These are phyloP conservation scores for Trametes cinnabarina DNA, from an alignment of 768 basidiomycete genomes.

Conservation along the genomic window DNA sequence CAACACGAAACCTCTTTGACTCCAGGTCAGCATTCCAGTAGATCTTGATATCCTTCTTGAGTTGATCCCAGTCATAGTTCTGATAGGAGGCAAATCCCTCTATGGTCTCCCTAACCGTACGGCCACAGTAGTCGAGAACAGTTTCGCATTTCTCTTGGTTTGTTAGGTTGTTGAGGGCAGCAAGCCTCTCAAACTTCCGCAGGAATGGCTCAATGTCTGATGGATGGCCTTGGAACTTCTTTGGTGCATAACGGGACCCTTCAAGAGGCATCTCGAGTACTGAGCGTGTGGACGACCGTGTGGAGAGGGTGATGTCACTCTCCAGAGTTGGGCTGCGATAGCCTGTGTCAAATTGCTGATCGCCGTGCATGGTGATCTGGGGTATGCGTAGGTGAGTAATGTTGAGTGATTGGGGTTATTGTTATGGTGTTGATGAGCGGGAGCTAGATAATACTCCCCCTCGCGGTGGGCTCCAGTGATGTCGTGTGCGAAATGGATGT, in stretches of 20 bases:
- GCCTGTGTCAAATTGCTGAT: neutral
- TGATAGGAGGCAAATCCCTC: constrained; percentile 5
- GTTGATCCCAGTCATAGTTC: neutral
- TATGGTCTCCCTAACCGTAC: constrained; percentile 14
- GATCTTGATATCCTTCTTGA: constrained; percentile 6
- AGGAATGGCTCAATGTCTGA: constrained; percentile 21
- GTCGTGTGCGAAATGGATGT: neutral
- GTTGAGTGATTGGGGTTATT: neutral
- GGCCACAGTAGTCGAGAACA: constrained; percentile 19
- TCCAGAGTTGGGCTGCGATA: neutral
- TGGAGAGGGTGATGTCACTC: neutral
- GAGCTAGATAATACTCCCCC: constrained; percentile 5
- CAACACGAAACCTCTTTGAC: neutral
- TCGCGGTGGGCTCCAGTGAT: constrained; percentile 21
- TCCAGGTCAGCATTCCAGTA: constrained; percentile 17
- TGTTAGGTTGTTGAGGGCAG: neutral
- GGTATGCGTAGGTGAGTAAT: neutral
- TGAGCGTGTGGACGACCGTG: neutral
- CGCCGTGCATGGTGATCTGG: neutral
- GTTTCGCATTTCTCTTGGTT: constrained; percentile 7
- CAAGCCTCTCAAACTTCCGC: constrained; percentile 15
- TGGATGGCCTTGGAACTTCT: constrained; percentile 21
- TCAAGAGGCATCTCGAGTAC: constrained; percentile 16
- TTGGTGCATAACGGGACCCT: constrained; percentile 19
- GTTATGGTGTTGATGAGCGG: neutral